Base-by-base conservation (phyloP, 495 filamentous ascomycete genomes). In the Ascobolus immersus region DNA sequence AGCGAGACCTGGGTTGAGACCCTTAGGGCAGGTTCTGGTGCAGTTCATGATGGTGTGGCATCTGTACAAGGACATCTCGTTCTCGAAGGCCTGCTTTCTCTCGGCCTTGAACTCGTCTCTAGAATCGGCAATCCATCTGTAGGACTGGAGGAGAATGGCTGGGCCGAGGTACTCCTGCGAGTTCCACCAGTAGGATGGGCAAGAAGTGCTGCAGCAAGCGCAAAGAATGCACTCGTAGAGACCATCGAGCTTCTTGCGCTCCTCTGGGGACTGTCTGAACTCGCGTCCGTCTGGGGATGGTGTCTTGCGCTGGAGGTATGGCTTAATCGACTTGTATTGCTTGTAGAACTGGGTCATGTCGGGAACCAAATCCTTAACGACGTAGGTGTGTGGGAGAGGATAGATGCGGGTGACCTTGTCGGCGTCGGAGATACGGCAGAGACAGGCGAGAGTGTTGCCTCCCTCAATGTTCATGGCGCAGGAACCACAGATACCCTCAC, bases 381-480 rank as follows among this genome's bases (percentile, higher is more conserved):
- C 76, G 62, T 91, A 96, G 53, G 81, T 96, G 64, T 96, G 86
- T 41, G 86, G 86, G 37, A 96, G 67, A 10, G 86, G 86, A 59
- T 96, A 96, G 63, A 96, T 86, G 64, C 91, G 86, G 47, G 77
- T 64, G 44, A 91, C 77, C 42, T 72, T 60, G 41, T 50, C 54
- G 36, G 72, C 71, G 43, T 72, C 69, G 27, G 89, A 80, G 40
- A 94, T 96, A 42, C 86, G 84, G 68, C 86, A 96, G 50, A 96
- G 64, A 60, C 86, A 96, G 44, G 86, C 86, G 35, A 96, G 58
- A 29, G 84, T 94, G 58, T 96, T 96, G 45, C 74, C 69, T 47
- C 86, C 86, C 55, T 93, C 84, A 54, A 96, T 92, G 63, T 96
- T 96, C 86, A 96, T 96, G 37, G 86, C 86, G 52, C 86, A 96